phyloP scores from a whole-genome alignment of 2,329 filamentous ascomycete species.

The Colletotrichum spinosum region DNA sequence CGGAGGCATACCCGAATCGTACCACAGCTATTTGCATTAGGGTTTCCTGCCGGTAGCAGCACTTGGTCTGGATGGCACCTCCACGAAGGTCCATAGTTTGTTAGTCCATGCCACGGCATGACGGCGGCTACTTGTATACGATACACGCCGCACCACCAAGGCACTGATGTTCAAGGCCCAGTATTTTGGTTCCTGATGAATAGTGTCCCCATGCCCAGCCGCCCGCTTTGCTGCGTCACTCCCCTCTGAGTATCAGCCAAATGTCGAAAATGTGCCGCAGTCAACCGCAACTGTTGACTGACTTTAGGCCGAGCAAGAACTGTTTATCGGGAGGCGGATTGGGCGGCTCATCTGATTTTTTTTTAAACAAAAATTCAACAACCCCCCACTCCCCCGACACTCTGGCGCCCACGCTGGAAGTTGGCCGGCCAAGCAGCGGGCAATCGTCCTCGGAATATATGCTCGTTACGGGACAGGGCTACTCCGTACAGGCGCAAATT shows the following conservation, averaged over 20 bases:
- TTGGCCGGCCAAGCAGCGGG: constrained; percentile 14
- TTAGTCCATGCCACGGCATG: constrained; percentile 30
- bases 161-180: constrained; percentile 18
- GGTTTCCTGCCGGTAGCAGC: constrained; percentile 29
- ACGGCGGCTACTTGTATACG: constrained; percentile 27
- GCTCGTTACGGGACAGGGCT: too few relatives aligned
- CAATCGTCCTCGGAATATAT: constrained; percentile 15
- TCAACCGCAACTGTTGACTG: too few relatives aligned
- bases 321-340: too few relatives aligned
- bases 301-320: too few relatives aligned
- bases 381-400: too few relatives aligned
- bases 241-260: too few relatives aligned
- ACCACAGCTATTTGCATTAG: constrained; percentile 25
- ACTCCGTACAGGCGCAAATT: too few relatives aligned
- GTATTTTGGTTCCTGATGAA: constrained; percentile 18
- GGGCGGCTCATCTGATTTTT: too few relatives aligned
- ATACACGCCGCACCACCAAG: not conserved
- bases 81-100: constrained; percentile 4
- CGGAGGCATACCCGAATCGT: constrained; percentile 20
- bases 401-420: too few relatives aligned
- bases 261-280: too few relatives aligned
- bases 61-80: constrained; percentile 10
- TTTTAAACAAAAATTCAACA: too few relatives aligned
- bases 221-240: constrained; percentile 25
- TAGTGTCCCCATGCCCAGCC: not conserved